These are phyloP conservation scores for Gnetum montanum DNA, from an alignment of 75 land plant species.

Conservation along the genomic window DNA sequence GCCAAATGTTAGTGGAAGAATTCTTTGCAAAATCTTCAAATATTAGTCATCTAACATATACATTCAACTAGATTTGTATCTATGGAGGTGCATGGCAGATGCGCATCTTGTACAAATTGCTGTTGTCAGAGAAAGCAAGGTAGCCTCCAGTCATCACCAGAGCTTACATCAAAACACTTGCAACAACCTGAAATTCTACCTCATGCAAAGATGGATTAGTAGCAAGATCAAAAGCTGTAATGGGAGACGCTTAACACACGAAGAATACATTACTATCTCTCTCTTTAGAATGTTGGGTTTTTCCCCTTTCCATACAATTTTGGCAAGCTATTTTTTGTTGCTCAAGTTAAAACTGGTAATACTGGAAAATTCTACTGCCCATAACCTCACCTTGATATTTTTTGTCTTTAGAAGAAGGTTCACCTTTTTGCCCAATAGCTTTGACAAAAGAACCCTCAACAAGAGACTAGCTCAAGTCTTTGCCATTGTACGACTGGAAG, in stretches of 20 bases:
- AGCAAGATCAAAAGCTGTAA: not conserved
- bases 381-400: not conserved
- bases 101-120: constrained; percentile 4
- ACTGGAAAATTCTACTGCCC: not conserved
- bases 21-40: constrained; percentile 1
- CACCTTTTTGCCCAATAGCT: not conserved
- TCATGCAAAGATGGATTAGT: not conserved
- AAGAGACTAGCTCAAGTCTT: not conserved
- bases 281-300: not conserved
- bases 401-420: constrained; percentile 1
- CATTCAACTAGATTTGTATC: not conserved
- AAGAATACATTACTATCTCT: constrained; percentile 1
- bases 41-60: not conserved
- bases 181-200: too few relatives aligned
- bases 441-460: not conserved
- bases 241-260: not conserved
- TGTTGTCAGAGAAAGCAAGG: not conserved
- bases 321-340: not conserved
- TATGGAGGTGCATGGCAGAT: not conserved
- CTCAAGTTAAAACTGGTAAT: not conserved
- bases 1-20: not conserved
- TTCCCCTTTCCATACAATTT: constrained; percentile 4
- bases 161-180: not conserved
- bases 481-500: not conserved
- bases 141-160: too few relatives aligned